phyloP scores from a whole-genome alignment of 2,329 filamentous ascomycete genomes.

The Neonectria hederae region DNA sequence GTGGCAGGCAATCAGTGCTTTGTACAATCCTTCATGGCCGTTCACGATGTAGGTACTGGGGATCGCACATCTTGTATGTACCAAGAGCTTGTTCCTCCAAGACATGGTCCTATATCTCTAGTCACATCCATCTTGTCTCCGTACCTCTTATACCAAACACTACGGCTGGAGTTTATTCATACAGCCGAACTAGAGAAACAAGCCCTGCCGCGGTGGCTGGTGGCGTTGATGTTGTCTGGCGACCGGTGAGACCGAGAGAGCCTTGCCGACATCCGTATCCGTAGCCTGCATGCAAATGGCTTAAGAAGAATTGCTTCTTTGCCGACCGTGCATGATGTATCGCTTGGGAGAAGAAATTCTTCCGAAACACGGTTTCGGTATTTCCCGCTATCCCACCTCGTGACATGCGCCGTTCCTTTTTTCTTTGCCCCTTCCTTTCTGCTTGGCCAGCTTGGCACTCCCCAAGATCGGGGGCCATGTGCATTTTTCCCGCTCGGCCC shows the following conservation, averaged over 20 bases:
- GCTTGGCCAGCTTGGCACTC: not conserved
- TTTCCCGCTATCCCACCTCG: not conserved
- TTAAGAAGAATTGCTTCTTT: slow-evolving; percentile 6
- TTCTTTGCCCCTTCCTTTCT: not conserved
- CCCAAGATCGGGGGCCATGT: not conserved
- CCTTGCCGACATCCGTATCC: not conserved
- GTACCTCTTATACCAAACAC: not conserved
- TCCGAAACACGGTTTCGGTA: not conserved
- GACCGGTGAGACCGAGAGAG: not conserved
- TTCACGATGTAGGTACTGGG: not conserved
- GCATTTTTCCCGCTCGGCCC: not conserved
- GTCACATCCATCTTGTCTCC: not conserved
- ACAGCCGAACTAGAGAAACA: not conserved
- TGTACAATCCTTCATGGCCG: no score
- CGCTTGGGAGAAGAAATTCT: slow-evolving; percentile 1
- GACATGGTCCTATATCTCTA: not conserved
- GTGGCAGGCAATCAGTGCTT: no score
- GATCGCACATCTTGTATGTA: not conserved
- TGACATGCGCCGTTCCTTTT: not conserved
- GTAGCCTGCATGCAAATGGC: not conserved
- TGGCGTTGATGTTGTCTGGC: not conserved
- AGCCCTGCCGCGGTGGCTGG: not conserved
- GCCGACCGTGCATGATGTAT: not conserved
- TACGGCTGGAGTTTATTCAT: not conserved
- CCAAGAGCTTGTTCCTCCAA: not conserved